Conservation (phyloP, 345 rosid genomes). For the Heritiera littoralis region DNA sequence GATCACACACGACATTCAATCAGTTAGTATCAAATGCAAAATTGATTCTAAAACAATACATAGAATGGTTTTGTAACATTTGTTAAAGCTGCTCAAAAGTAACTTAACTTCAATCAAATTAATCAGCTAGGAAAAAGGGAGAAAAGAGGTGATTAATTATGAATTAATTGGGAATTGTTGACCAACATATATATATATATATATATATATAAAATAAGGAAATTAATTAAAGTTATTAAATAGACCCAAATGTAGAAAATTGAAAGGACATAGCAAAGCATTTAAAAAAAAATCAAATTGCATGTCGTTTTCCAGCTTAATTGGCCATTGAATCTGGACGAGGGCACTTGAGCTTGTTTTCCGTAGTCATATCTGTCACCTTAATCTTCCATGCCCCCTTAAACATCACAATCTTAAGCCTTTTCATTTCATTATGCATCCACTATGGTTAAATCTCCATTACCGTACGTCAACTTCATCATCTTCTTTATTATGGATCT, state of each 20-base stretch:
- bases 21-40: too few species aligned
- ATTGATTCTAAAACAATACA: too few species aligned
- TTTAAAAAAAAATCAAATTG: not conserved
- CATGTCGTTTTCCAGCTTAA: constrained; percentile 24
- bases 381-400: not conserved
- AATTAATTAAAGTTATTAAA: not conserved
- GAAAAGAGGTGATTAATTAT: not conserved
- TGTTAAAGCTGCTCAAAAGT: too few species aligned
- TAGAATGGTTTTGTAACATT: too few species aligned
- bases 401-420: constrained; percentile 16
- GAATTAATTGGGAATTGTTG: not conserved
- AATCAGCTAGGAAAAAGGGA: too few species aligned
- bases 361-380: constrained; percentile 18
- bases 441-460: constrained; percentile 15
- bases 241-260: not conserved
- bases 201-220: too few species aligned
- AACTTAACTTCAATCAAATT: not conserved
- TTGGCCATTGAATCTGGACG: constrained; percentile 51
- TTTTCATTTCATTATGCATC: not conserved
- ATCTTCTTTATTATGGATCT: not conserved
- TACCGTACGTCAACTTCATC: constrained; percentile 18
- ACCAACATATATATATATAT: not conserved
- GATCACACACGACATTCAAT: too few species aligned
- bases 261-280: not conserved
- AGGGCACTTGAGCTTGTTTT: not conserved